Base-by-base conservation (phyloP, 805 yeast genomes). In the Schwanniomyces polymorphus region DNA sequence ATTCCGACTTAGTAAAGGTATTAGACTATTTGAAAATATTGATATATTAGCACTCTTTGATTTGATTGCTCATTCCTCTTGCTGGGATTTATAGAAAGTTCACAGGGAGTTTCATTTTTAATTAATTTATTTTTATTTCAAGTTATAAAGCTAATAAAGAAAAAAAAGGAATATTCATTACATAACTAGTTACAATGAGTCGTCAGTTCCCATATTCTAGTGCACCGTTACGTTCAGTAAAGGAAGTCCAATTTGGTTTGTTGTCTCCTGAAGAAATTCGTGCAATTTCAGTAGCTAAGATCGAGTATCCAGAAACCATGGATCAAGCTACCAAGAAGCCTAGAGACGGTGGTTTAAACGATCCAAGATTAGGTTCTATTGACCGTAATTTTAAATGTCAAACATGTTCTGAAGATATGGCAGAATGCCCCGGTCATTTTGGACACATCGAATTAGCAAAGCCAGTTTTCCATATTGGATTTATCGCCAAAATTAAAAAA, bases 291-390 rank as follows among this genome's bases (percentile, higher is more conserved):
- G 99, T 95, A 50, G 98, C 97, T 38, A 94, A 94, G 65, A 90
- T 94, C 62, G 97, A 92, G 70, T 94, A 88, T 63, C 99, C 99
- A 18, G 99, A 94, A 72, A 94, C 97, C n/a, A 94, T 94, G 97
- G 99, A 94, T 68, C 97, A 91, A 68, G 83, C 97, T 34, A 91
- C 96, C 49, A 86, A 87, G 64, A 88, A 88, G 54, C 97, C 98
- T 41, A 84, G 97, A 67, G 91, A 91, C 56, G 97, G 97, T 53
- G 99, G 99, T 50, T 76, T 94, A 52, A 92, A 91, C 65, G 99
- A 95, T 68, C 98, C 99, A 50, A 84, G 98, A 60, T 78, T 94
- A 51, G 99, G 99, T 43, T 88, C 97, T 4, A 91, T 94, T 59
- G 99, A 94, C 70, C 85, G 99, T 68, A 92, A 91, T 67, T 88